Evolutionary conservation across 148 eudicot genomes (phyloP), one percentile per base, ranked within the genome.

Genomic region (Camellia japonica): DNA sequence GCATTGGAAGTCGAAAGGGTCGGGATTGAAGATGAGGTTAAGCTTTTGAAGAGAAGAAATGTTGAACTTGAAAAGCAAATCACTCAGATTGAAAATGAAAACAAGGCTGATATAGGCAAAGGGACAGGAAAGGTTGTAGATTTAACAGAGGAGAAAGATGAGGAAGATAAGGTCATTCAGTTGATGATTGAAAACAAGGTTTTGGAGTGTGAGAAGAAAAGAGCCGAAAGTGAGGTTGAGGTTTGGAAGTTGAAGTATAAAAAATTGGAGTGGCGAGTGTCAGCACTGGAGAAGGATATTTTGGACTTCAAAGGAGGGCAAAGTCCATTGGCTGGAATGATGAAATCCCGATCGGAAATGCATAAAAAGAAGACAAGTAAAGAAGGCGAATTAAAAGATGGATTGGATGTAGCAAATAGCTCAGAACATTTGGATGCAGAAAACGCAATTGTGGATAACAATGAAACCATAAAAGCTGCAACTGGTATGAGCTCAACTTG

Each of bases 171-270:
- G 81, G 56, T 92, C 76, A 66, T 61, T 49, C 81, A 88, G 56
- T 81, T 91, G 89, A 87, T 88, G 90, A 80, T 81, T 71, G 93
- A 85, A 83, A 90, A 88, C 80, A 84, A 77, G 42, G 91, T 85
- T 78, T 84, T 88, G 89, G 85, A 86, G 61, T 89, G 85, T 81
- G 92, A 90, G 83, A 93, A 88, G 84, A 80, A 51, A 19, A 51
- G 55, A 51, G 90, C 88, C 54, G 80, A 90, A 77, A 81, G 62
- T 19, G 86, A 84, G 68, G 84, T 78, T n/a, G 89, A 83, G 70
- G 70, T 42, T 54, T 89, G 86, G 90, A 88, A 90, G 80, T 69
- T 18, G 55, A 93, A 89, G 80, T 87, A 82, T 65, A 56, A 61
- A 81, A 87, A 87, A 6, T 68, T 93, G 75, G 91, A 88, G 87